Conservation (phyloP, 495 filamentous ascomycete species). For the Hypoxylon trugodes region DNA sequence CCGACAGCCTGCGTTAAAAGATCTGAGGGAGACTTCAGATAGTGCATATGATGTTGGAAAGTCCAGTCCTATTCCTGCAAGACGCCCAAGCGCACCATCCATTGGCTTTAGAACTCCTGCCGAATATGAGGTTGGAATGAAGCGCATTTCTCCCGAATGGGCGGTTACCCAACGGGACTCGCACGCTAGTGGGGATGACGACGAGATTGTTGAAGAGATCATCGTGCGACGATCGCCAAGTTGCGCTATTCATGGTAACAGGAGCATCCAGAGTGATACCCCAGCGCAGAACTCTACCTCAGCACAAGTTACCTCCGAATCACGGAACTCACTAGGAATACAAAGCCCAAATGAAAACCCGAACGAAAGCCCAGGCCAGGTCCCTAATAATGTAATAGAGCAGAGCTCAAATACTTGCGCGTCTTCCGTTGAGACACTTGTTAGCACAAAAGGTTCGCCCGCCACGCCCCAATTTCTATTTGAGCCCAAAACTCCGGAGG, state of each 20-base stretch:
- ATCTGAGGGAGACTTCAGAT: background rate
- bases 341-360: background rate
- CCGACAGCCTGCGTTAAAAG: constrained; percentile 1
- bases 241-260: constrained; percentile 13
- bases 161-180: background rate
- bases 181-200: constrained; percentile 7
- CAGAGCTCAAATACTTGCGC: background rate
- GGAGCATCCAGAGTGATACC: background rate
- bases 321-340: background rate
- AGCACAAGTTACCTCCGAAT: background rate
- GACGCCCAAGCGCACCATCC: too few species aligned
- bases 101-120: too few species aligned
- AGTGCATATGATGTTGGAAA: too few species aligned
- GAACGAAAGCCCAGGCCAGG: background rate
- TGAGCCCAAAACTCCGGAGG: constrained; percentile 9
- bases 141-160: constrained; percentile 1
- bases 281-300: background rate
- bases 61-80: background rate
- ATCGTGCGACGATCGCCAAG: constrained; percentile 15
- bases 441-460: background rate
- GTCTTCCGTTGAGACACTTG: background rate
- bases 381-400: background rate
- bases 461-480: background rate
- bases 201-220: constrained; percentile 19
- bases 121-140: background rate